These are phyloP conservation scores for Salix exigua DNA, from an alignment of 345 rosid genomes.

Conservation along the genomic window DNA sequence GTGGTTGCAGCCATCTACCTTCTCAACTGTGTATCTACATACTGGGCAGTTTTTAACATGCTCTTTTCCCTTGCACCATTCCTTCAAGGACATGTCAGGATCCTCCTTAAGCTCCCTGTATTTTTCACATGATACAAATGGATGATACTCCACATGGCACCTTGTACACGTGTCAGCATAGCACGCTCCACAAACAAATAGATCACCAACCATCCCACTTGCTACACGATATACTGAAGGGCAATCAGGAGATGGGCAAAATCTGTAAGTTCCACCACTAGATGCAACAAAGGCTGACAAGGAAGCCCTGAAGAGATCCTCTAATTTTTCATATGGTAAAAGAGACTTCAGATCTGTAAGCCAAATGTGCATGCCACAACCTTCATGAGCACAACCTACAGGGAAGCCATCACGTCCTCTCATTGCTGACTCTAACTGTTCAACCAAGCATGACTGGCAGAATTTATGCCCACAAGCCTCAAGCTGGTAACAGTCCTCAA, in stretches of 20 bases:
- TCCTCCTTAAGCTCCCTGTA: constrained; percentile 67
- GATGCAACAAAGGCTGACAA: constrained; percentile 59
- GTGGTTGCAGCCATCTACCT: constrained; percentile 85
- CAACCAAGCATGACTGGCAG: constrained; percentile 62
- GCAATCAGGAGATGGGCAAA: constrained; percentile 90
- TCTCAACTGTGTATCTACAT: constrained; percentile 70
- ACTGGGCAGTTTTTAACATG: constrained; percentile 67
- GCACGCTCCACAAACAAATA: constrained; percentile 75
- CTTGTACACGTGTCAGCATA: constrained; percentile 60
- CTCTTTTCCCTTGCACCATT: constrained; percentile 77
- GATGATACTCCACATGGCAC: constrained; percentile 82
- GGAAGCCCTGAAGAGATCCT: constrained; percentile 80
- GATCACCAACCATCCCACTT: constrained; percentile 35
- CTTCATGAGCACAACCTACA: constrained; percentile 48
- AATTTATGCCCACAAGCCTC: constrained; percentile 69
- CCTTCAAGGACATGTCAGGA: constrained; percentile 73
- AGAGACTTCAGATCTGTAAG: constrained; percentile 61
- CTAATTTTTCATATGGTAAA: constrained; percentile 56
- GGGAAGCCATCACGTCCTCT: constrained; percentile 64
- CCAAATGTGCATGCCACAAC: constrained; percentile 51
- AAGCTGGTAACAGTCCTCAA: constrained; percentile 72
- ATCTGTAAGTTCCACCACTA: constrained; percentile 57
- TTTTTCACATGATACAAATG: constrained; percentile 61
- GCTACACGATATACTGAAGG: constrained; percentile 66
- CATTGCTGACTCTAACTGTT: constrained; percentile 21